Conservation (phyloP, 805 yeast species). For the Nakazawaea ishiwadae region DNA sequence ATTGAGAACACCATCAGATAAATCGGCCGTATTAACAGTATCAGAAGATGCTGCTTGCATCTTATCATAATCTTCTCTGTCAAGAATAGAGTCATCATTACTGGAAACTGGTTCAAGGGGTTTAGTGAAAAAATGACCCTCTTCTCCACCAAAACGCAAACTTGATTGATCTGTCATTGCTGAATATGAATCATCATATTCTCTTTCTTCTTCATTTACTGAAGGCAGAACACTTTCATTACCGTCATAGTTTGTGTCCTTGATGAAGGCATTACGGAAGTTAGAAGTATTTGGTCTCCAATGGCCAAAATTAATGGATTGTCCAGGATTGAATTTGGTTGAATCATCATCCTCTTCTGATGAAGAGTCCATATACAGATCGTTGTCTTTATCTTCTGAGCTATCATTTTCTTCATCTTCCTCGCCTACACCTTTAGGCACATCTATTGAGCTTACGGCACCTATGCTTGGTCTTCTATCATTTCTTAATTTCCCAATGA, state of each 20-base stretch:
- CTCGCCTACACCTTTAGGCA: not conserved
- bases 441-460: too few species aligned
- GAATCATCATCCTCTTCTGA: conserved; percentile 21
- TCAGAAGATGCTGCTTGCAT: conserved; percentile 8
- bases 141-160: conserved; percentile 25
- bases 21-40: not conserved
- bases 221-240: conserved; percentile 20
- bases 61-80: conserved; percentile 20
- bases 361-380: conserved; percentile 3
- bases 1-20: not conserved
- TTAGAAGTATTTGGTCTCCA: conserved; percentile 58
- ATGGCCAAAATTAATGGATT: conserved; percentile 40
- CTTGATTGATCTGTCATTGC: conserved; percentile 10
- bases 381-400: not conserved
- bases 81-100: conserved; percentile 17
- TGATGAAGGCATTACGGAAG: conserved; percentile 44
- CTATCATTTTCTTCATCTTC: not conserved
- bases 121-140: conserved; percentile 25
- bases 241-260: conserved; percentile 36
- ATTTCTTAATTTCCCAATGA: conserved; percentile 4
- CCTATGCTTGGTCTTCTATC: conserved; percentile 3
- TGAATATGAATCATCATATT: conserved; percentile 17
- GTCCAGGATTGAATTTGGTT: conserved; percentile 5
- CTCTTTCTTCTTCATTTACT: conserved; percentile 19
- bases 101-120: conserved; percentile 15